Evolutionary conservation across 1,284 basidiomycete species (phyloP).

Genomic region (Ceratobasidium sp.): DNA sequence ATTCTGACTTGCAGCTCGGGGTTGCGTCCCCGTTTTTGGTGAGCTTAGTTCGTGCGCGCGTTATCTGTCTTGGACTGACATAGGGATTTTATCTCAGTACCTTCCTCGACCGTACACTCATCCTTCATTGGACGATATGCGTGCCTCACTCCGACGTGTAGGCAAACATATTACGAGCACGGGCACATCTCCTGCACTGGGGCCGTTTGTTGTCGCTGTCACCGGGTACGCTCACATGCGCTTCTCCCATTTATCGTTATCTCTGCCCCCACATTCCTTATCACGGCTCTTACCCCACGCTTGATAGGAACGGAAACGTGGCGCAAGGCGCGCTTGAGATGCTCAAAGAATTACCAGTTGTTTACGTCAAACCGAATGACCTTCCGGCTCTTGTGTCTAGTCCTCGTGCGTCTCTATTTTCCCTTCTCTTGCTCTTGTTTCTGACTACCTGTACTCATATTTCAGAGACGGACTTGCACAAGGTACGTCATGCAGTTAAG

Average conservation of each 20-base stretch:
- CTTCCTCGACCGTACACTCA: conserved; percentile 83
- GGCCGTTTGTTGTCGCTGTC: conserved; percentile 82
- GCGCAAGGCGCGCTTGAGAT: conserved; percentile 78
- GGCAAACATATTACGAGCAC: conserved; percentile 66
- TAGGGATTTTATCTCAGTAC: conserved; percentile 60
- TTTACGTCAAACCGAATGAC: conserved; percentile 66
- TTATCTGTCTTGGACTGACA: neutral
- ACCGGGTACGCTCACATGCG: conserved; percentile 69
- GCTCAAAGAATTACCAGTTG: conserved; percentile 74
- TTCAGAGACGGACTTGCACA: conserved; percentile 64
- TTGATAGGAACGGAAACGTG: conserved; percentile 77
- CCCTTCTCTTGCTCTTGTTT: neutral
- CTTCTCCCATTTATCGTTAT: conserved; percentile 7
- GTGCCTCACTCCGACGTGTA: conserved; percentile 66
- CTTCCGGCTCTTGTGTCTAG: conserved; percentile 65
- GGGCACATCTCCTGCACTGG: conserved; percentile 71
- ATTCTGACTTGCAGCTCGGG: conserved; percentile 79
- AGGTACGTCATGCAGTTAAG: conserved; percentile 53
- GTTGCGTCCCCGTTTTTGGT: conserved; percentile 86
- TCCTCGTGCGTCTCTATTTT: conserved; percentile 57
- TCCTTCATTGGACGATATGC: conserved; percentile 68
- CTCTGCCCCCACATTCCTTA: conserved; percentile 8
- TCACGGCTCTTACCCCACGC: neutral
- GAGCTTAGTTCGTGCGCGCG: conserved; percentile 49
- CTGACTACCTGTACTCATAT: conserved; percentile 24